phyloP scores from a whole-genome alignment of 1,284 basidiomycete species.

The Erythrobasidium hasegawianum region DNA sequence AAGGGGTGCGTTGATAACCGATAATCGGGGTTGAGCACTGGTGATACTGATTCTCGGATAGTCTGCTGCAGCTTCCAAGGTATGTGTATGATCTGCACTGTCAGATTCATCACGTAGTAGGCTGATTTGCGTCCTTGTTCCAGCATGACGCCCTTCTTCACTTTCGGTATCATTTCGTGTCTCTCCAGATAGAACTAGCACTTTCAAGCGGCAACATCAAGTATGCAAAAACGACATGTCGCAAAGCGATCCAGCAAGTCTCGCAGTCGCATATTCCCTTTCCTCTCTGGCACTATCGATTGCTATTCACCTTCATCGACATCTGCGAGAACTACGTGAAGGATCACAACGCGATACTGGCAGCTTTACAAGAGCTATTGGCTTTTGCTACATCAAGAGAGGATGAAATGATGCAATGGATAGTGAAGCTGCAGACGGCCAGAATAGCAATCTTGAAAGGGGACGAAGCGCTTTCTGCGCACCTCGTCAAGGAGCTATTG shows the following conservation, averaged over 20 bases:
- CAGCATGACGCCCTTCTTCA: conserved; percentile 24
- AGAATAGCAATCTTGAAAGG: conserved; percentile 18
- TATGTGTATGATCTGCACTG: no score
- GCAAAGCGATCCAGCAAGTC: neutral
- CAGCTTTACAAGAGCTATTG: conserved; percentile 1
- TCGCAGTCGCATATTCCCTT: neutral
- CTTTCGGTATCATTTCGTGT: conserved; percentile 11
- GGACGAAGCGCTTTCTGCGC: conserved; percentile 1
- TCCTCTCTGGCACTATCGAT: conserved; percentile 19
- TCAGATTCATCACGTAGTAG: no score
- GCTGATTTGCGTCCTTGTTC: no score
- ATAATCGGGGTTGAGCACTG: no score
- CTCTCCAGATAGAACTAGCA: conserved; percentile 18
- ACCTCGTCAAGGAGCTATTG: conserved; percentile 4
- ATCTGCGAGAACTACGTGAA: conserved; percentile 10
- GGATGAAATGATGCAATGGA: conserved; percentile 14
- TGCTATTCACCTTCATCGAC: conserved; percentile 10
- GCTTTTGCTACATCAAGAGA: neutral
- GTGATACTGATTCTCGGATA: no score
- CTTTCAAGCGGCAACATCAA: conserved; percentile 13
- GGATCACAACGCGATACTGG: neutral
- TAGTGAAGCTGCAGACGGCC: conserved; percentile 1
- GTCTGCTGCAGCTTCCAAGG: conserved; percentile 13
- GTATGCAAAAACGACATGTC: conserved; percentile 6
- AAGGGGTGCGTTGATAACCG: conserved; percentile 20